Percentiles rank a stretch among this genome's conserved stretches.
Evolutionary conservation across 257 asterid species (phyloP).

Genomic region (Leptodermis oblonga): DNA sequence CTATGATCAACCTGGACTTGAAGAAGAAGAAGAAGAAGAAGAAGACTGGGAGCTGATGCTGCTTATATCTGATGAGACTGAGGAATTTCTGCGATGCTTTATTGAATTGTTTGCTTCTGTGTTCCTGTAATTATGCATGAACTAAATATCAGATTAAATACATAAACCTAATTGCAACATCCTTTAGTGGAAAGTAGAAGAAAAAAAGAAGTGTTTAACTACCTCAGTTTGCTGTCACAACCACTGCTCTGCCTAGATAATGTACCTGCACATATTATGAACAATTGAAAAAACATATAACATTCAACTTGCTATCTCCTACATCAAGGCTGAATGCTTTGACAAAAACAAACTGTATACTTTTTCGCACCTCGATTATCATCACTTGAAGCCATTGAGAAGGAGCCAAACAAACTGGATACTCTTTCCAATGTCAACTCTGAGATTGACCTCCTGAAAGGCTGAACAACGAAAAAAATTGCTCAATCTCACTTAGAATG

Average conservation of each 20-base stretch:
- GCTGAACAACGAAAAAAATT: slow-evolving; percentile 36
- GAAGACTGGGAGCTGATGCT: slow-evolving; percentile 52
- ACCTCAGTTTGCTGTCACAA: slow-evolving; percentile 56
- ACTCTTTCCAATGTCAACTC: slow-evolving; percentile 65
- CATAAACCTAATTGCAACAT: slow-evolving; percentile 5
- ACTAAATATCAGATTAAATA: slow-evolving; percentile 14
- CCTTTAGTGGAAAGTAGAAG: background rate
- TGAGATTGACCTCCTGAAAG: slow-evolving; percentile 65
- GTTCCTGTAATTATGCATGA: slow-evolving; percentile 34
- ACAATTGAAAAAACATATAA: background rate
- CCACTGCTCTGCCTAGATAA: slow-evolving; percentile 47
- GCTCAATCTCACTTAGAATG: slow-evolving; percentile 1
- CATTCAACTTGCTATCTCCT: background rate
- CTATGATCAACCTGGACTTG: slow-evolving; percentile 52
- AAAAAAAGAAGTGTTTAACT: slow-evolving; percentile 9
- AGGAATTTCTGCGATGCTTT: slow-evolving; percentile 67
- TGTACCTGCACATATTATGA: slow-evolving; percentile 37
- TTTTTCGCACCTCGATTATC: slow-evolving; percentile 53
- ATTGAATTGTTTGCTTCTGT: slow-evolving; percentile 45
- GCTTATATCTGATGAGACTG: slow-evolving; percentile 85
- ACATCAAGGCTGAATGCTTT: slow-evolving; percentile 1
- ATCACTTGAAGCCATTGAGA: slow-evolving; percentile 57
- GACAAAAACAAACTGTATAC: slow-evolving; percentile 7
- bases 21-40: slow-evolving; percentile 47
- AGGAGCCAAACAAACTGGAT: slow-evolving; percentile 65